These are phyloP conservation scores for Apiotrichum sp. DNA, from an alignment of 1,284 basidiomycete genomes.

Conservation along the genomic window DNA sequence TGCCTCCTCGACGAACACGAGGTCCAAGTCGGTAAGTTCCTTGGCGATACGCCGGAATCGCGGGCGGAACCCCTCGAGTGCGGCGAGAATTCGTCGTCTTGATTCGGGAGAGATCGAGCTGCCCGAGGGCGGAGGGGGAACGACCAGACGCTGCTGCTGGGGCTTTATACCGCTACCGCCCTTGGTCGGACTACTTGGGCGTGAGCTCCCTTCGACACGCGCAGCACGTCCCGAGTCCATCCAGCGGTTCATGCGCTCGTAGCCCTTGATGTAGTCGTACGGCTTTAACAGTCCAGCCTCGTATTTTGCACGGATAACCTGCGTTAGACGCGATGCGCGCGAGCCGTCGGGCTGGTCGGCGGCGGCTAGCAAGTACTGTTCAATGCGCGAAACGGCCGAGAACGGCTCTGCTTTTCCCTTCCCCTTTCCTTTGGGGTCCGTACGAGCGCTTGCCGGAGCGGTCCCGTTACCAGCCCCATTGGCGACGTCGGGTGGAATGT, in stretches of 20 bases:
- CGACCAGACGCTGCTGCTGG: neutral
- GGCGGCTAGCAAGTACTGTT: constrained; percentile 77
- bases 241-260: constrained; percentile 81
- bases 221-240: constrained; percentile 61
- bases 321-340: constrained; percentile 78
- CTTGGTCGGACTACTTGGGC: constrained; percentile 11
- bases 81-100: constrained; percentile 67
- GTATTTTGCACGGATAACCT: constrained; percentile 94
- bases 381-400: constrained; percentile 17
- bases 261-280: constrained; percentile 94
- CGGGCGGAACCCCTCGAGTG: constrained; percentile 77
- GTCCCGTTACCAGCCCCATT: neutral
- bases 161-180: neutral
- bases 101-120: constrained; percentile 67
- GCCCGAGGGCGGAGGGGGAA: constrained; percentile 23
- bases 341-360: constrained; percentile 91
- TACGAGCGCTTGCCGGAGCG: neutral
- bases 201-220: constrained; percentile 49
- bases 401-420: constrained; percentile 18
- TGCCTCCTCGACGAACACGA: constrained; percentile 96
- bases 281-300: constrained; percentile 91
- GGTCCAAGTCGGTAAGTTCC: constrained; percentile 83
- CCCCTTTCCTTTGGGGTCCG: constrained; percentile 5
- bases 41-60: constrained; percentile 90
- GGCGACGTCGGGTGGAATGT: neutral